Base-by-base conservation (phyloP, 2,329 filamentous ascomycete genomes). In the Sporothrix brasiliensis region DNA sequence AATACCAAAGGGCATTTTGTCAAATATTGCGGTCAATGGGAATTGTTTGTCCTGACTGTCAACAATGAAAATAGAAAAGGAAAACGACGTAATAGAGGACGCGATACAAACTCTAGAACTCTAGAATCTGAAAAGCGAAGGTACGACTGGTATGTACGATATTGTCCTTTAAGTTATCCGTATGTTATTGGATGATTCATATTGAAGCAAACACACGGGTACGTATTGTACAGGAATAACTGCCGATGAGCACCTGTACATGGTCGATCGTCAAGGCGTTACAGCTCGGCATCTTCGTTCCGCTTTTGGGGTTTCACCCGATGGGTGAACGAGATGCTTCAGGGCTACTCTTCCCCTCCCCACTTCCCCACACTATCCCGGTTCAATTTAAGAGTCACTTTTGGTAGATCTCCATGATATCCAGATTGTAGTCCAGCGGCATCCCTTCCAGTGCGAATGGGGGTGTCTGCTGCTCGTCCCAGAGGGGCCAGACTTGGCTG, bases 361-460 rank as follows among this genome's bases (percentile, higher is more conserved):
- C 47, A 49, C 47, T 49, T 49, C 47, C 47, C 47, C 47, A 19
- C 47, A 49, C 47, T 49, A 14, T 49, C 47, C 47, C 34, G 27
- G 34, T 34, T 34, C 34, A 34, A 7, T 5, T 34, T 34, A 5
- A 34, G 1, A 5, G 34, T 50, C 41, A 65, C 4, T 41, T 49
- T 24, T 65, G 60, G 24, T 30, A 66, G 19, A 66, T 66, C 41
- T 70, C 65, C 47, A 68, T 50, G 54, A 70, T 54, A 19, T 71
- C 67, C 7, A 72, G 47, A 13, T 71, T 56, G 49, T 71, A 71
- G 19, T 69, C 71, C 50, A 70, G 34, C 1, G 69, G 69, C 2
- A 66, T 16, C 5, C 69, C 69, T 41, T 72, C 71, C 16, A 70
- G 27, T 24, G 65, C 69, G 68, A 73, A 71, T 1, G 72, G 63